phyloP scores from a whole-genome alignment of 2,329 filamentous ascomycete genomes.

The Coleophoma crateriformis region DNA sequence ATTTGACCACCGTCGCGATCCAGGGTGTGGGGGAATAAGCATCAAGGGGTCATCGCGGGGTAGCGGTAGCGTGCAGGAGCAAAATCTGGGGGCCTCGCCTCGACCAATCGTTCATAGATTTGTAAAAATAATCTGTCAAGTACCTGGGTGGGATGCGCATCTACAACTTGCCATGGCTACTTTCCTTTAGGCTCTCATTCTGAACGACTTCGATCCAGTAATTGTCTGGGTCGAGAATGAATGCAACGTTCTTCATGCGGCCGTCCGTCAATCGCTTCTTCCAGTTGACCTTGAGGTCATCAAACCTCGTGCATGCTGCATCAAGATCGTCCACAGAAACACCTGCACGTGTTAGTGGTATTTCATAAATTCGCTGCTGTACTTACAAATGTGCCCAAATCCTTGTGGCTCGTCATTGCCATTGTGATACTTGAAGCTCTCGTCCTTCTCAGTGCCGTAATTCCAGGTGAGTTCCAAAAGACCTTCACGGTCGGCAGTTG shows the following conservation, averaged over 20 bases:
- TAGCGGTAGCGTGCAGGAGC: neutral
- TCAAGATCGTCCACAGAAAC: constrained; percentile 85
- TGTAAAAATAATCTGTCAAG: neutral
- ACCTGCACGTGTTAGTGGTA: constrained; percentile 35
- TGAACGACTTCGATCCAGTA: constrained; percentile 82
- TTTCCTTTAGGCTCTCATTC: constrained; percentile 59
- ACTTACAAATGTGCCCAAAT: constrained; percentile 85
- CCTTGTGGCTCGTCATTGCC: constrained; percentile 90
- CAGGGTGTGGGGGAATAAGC: neutral
- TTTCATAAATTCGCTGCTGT: too few species aligned
- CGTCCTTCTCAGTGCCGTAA: constrained; percentile 79
- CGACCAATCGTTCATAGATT: neutral
- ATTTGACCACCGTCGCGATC: neutral
- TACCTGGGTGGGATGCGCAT: neutral
- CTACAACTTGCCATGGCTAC: neutral
- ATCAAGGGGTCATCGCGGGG: neutral
- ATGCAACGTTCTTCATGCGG: constrained; percentile 89
- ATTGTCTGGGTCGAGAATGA: constrained; percentile 80
- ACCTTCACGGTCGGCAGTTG: constrained; percentile 66
- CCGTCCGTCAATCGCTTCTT: constrained; percentile 95
- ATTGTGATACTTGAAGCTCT: constrained; percentile 80
- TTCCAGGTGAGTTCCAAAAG: constrained; percentile 88
- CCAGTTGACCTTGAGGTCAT: constrained; percentile 76
- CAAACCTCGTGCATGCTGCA: constrained; percentile 80
- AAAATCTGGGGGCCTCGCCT: neutral